Base-by-base conservation (phyloP, 108 stramenopile species). In the Discostella stelligeroides region DNA sequence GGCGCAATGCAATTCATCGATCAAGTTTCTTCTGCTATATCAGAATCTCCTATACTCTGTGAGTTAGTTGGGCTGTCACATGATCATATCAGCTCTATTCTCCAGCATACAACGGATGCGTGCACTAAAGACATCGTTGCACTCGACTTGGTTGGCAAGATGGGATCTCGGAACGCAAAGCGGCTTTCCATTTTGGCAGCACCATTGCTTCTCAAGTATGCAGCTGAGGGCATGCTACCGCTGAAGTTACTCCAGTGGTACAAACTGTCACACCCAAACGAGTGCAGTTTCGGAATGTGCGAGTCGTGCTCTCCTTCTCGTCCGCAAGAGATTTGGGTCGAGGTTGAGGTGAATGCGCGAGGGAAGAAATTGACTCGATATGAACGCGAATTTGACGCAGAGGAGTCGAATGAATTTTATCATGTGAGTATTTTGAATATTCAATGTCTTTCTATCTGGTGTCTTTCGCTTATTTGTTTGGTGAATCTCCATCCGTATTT, bases 371-470 rank as follows among this genome's bases (percentile, higher is more conserved):
- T 27, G 24, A 20, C 48, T 17, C 38, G 21, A 12, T 56, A 56
- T 39, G 78, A 83, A 53, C 66, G 82, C 30, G 21, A 60, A 39
- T 83, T 75, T 34, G 78, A 83, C 48, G 66, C 74, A 7, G 73
- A 71, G 47, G 73, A 79, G 55, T 80, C 78, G 1, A 83, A 79
- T 20, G 73, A 79, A 10, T 83, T 79, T 43, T 83, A 83, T 57
- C 67, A 83, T 12, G 76, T 78, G 39, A 63, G 69, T 50, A 40
- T 14, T 65, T 11, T 34, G 5, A n/a, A n/a, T n/a, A n/a, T n/a
- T n/a, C n/a, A n/a, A n/a, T n/a, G n/a, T n/a, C n/a, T n/a, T n/a
- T n/a, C n/a, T n/a, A n/a, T n/a, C n/a, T n/a, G n/a, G n/a, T n/a
- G n/a, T n/a, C n/a, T n/a, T n/a, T n/a, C n/a, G n/a, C n/a, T n/a